Base-by-base conservation (phyloP, 2,329 filamentous ascomycete species). In the Pestalotiopsis sp. region DNA sequence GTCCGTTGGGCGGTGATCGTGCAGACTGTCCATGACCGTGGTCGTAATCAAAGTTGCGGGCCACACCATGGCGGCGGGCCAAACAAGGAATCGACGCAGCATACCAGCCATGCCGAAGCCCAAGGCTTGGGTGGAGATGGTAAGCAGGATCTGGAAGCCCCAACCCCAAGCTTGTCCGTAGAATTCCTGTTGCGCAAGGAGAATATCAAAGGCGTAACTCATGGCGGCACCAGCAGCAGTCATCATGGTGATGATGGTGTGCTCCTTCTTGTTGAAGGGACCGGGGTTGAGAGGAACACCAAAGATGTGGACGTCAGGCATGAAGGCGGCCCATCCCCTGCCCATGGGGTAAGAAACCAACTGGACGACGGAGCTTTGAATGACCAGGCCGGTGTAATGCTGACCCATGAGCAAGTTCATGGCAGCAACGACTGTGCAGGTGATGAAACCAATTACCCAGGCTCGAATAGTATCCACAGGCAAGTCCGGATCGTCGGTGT, bases 41-140 rank as follows among this genome's bases (percentile, higher is more conserved):
- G 86, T 84, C 74, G 89, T 91, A 74, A 90, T 87, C 41, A 85
- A 80, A 25, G 87, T 84, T 23, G 84, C 83, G 1, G 89, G 89
- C 89, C 89, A 91, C 65, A 91, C 87, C 88, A 91, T 91, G 65
- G 87, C 84, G 2, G 89, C 87, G 1, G 87, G 89, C 78, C 82
- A 87, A 39, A 89, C 84, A 25, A 91, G 83, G 78, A 89, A 91
- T 45, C 87, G 84, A 27, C 88, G 82, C 39, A 84, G 82, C 68
- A 91, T 76, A 3, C 89, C 89, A 11, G 90, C 90, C 38, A 91
- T 80, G 2, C 89, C 89, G 71, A 90, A 91, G 5, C 90, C 90
- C 69, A 90, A 88, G 73, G 89, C 84, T 68, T 91, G 87, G 1
- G 87, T 90, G 3, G 87, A 89, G 68, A 91, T 84, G 67, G 84